Evolutionary conservation across 2,329 filamentous ascomycete genomes (phyloP), one percentile per base, ranked within the genome.

Genomic region (Aspergillus sp.): DNA sequence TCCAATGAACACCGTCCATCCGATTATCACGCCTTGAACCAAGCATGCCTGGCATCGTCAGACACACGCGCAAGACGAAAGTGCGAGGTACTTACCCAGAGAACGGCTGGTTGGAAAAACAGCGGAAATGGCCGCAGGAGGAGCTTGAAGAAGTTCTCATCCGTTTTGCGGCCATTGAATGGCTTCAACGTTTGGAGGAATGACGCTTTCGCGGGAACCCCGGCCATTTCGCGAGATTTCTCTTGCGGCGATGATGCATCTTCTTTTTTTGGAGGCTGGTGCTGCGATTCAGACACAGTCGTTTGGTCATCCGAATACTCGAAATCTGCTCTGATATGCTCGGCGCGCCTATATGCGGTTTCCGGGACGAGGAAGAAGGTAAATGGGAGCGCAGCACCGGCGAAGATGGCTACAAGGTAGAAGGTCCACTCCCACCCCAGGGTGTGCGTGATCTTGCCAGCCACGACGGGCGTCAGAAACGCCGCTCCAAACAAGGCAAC

Each of bases 1-100:
- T 52, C 89, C 88, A 59, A 96, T 93, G 66, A 97, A 90, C 14
- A 97, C 89, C 1, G 92, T 96, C 92, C 93, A 97, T 58, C 92
- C 93, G 64, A 97, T 96, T 66, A 96, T 84, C 4, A 89, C 84
- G 14, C 92, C 92, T 78, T 96, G 92, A 46, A 92, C 89, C 3
- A 97, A 78, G 63, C 82, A 85, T 14, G 81, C 80, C 73, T 74
- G 11, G 25, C 25, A 47, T 23, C 32, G 52, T 60, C 41, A 63
- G 60, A 17, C 2, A 21, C 23, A 41, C 29, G 9, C 11, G 17
- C 25, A 42, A n/a, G n/a, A 14, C 41, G 21, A 16, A 16, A 7
- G 11, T 31, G 40, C 21, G 34, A 16, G 6, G 3, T 80, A 48
- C 68, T 58, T 64, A 74, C 71, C 89, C 91, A 96, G 38, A 95